A percentile compares a stretch with the other conserved stretches of the same genome.
phyloP scores from a whole-genome alignment of 345 rosid species.

The Euphorbia lathyris region DNA sequence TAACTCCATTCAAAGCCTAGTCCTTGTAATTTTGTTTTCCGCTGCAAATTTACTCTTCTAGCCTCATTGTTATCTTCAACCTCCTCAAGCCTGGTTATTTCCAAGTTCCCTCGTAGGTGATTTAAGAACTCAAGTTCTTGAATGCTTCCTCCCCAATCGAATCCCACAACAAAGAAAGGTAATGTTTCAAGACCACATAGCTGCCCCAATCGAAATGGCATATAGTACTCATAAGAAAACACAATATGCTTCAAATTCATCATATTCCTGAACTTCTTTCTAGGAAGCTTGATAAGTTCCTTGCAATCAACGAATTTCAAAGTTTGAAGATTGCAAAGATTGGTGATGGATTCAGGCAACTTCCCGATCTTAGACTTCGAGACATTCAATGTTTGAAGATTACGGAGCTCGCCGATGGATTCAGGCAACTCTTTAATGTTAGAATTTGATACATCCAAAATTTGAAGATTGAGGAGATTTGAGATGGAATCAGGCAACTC shows the following conservation, averaged over 20 bases:
- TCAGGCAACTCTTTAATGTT: no score
- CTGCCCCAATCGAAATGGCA: not conserved
- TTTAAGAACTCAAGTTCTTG: not conserved
- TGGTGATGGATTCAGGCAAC: conserved; percentile 3
- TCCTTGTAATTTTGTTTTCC: not conserved
- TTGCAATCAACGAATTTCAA: not conserved
- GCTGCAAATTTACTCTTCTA: not conserved
- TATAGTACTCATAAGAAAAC: not conserved
- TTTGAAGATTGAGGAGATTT: no score
- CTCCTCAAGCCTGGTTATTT: not conserved
- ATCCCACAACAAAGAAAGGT: not conserved
- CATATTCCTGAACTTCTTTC: not conserved
- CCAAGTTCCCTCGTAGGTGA: not conserved
- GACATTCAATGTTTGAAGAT: conserved; percentile 1
- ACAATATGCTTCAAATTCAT: not conserved
- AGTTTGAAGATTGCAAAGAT: conserved; percentile 5
- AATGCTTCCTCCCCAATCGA: not conserved
- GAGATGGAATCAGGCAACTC: no score
- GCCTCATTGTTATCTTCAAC: not conserved
- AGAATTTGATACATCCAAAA: no score
- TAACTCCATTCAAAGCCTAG: not conserved
- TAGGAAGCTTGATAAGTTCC: not conserved
- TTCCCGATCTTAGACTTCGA: not conserved
- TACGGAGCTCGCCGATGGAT: no score
- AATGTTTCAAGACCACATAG: not conserved